Conservation (phyloP, 2,329 filamentous ascomycete genomes). For the Pyricularia sp. region DNA sequence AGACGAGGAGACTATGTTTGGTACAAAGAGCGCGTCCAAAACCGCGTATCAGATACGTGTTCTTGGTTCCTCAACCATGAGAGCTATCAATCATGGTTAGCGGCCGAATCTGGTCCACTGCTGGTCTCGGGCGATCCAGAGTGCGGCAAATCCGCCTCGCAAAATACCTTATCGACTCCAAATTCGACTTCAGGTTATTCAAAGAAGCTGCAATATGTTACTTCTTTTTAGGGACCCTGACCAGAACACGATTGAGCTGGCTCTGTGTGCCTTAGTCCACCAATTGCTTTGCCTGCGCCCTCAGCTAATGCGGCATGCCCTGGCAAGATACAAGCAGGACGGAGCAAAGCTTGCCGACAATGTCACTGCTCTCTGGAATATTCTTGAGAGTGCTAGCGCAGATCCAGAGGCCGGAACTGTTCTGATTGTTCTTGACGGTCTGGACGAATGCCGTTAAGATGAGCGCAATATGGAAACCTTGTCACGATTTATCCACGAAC, state of each 20-base stretch:
- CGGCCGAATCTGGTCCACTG: slow-evolving; percentile 17
- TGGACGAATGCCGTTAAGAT: slow-evolving; percentile 20
- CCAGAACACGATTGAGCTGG: slow-evolving; percentile 23
- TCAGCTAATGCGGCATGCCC: slow-evolving; percentile 22
- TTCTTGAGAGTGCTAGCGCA: slow-evolving; percentile 17
- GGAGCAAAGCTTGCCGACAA: slow-evolving; percentile 16
- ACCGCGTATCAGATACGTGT: slow-evolving; percentile 18
- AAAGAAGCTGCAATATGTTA: slow-evolving; percentile 22
- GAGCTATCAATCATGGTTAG: slow-evolving; percentile 19
- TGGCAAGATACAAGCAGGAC: slow-evolving; percentile 14
- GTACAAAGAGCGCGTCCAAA: slow-evolving; percentile 19
- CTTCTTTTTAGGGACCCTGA: slow-evolving; percentile 30
- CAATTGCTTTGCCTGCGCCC: slow-evolving; percentile 24
- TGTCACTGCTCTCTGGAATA: slow-evolving; percentile 20
- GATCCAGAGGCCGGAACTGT: slow-evolving; percentile 16
- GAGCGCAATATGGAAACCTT: slow-evolving; percentile 1
- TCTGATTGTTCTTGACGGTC: slow-evolving; percentile 26
- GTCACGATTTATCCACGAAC: background rate
- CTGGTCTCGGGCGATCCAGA: slow-evolving; percentile 28
- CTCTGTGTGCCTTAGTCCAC: slow-evolving; percentile 28
- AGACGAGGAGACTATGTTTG: slow-evolving; percentile 6
- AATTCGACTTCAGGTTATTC: slow-evolving; percentile 17
- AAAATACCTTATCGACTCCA: slow-evolving; percentile 20
- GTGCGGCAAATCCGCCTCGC: slow-evolving; percentile 28
- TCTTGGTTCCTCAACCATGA: slow-evolving; percentile 22